Base-by-base conservation (phyloP, 176 grass and related monocot species). In the Otatea glauca region DNA sequence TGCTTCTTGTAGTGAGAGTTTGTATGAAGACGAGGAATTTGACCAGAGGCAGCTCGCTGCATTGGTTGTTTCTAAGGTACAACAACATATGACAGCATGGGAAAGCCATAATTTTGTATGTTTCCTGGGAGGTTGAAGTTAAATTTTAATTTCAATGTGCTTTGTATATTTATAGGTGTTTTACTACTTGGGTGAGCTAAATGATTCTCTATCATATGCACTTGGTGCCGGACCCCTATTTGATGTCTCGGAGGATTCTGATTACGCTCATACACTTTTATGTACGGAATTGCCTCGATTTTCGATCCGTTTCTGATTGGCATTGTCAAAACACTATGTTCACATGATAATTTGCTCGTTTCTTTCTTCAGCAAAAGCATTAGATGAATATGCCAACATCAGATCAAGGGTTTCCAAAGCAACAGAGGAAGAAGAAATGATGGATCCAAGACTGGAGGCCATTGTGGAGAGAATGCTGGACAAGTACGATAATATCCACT, bases 381-480 rank as follows among this genome's bases (percentile, higher is more conserved):
- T 97, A 74, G 94, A 97, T 78, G 94, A 97, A 78, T 94, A 97
- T 90, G 91, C 89, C 37, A 71, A 74, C 59, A 69, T 97, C 68
- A 91, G 65, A 86, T 92, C 75, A 1, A 92, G 49, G 45, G 49
- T 85, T n/a, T 21, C 81, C 67, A 89, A 89, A 88, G 29, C 56
- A 10, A 61, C 67, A 78, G 85, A 82, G 43, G 86, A 93, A 83
- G 89, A 88, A 41, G 68, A 83, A 75, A 88, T 70, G 7, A 83
- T 97, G 63, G 89, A 97, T 76, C 89, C 85, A 61, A 87, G 92
- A 86, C 80, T 97, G 78, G 89, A 94, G 61, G 83, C 89, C 23
- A 97, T 97, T 70, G 94, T 97, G 11, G 94, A 94, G 81, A 90
- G 55, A 75, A 92, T 97, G 92, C 82, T 97, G 63, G 79, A 94